A percentile compares a stretch with the other conserved stretches of the same genome.
Evolutionary conservation across 805 yeast genomes (phyloP).

Genomic region (Wickerhamiella azymoides): DNA sequence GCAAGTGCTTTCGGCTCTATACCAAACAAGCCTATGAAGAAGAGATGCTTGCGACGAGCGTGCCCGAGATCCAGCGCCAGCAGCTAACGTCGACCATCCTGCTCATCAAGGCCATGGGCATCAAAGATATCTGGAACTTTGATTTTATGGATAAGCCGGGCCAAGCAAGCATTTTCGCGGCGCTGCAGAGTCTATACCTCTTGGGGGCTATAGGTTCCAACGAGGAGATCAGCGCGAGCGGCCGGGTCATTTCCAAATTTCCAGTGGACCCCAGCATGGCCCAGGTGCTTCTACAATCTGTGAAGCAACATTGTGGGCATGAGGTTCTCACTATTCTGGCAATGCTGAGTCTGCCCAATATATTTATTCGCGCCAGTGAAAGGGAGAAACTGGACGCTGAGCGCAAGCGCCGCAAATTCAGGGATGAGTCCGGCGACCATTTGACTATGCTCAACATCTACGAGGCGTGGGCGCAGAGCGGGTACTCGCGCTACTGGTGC

Average conservation of each 20-base stretch:
- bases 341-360: constrained; percentile 66
- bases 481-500: constrained; percentile 69
- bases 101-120: constrained; percentile 67
- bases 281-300: constrained; percentile 54
- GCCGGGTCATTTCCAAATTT: constrained; percentile 77
- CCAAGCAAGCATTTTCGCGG: constrained; percentile 51
- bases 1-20: constrained; percentile 79
- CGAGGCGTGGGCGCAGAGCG: constrained; percentile 59
- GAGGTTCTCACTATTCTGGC: constrained; percentile 65
- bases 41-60: constrained; percentile 66
- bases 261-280: constrained; percentile 89
- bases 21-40: constrained; percentile 70
- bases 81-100: constrained; percentile 67
- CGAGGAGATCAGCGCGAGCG: constrained; percentile 66
- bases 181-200: constrained; percentile 71
- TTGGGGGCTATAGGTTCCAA: constrained; percentile 65
- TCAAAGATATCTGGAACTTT: constrained; percentile 65
- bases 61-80: constrained; percentile 84
- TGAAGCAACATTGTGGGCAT: constrained; percentile 43
- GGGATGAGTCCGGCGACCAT: constrained; percentile 58
- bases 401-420: constrained; percentile 42
- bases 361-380: constrained; percentile 59
- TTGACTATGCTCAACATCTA: constrained; percentile 59
- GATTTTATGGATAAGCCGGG: constrained; percentile 90
- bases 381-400: constrained; percentile 44